Evolutionary conservation across 805 yeast species (phyloP).

Genomic region (Cyberlindnera xylosilytica): DNA sequence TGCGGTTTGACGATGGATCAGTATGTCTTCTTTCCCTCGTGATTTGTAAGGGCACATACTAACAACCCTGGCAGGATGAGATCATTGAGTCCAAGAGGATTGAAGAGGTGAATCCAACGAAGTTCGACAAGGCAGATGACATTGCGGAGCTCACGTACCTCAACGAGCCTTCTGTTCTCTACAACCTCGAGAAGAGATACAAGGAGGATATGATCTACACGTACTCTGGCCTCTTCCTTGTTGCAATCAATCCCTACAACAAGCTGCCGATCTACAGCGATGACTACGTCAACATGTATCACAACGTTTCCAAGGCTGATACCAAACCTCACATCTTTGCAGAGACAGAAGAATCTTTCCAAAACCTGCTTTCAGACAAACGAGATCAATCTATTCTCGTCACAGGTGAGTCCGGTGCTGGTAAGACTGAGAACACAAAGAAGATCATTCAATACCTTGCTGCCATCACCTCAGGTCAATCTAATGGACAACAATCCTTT

Average conservation of each 20-base stretch:
- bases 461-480: slow-evolving; percentile 52
- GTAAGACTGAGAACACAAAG: slow-evolving; percentile 96
- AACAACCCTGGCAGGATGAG: slow-evolving; percentile 21
- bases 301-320: slow-evolving; percentile 41
- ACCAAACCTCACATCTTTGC: slow-evolving; percentile 88
- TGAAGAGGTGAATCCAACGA: slow-evolving; percentile 80
- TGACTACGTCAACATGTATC: slow-evolving; percentile 55
- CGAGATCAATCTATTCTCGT: slow-evolving; percentile 88
- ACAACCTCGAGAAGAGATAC: slow-evolving; percentile 78
- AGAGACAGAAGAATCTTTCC: slow-evolving; percentile 80
- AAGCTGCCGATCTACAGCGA: slow-evolving; percentile 66
- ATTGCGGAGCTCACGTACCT: slow-evolving; percentile 94
- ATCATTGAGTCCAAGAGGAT: slow-evolving; percentile 42
- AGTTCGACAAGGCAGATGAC: slow-evolving; percentile 87
- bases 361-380: slow-evolving; percentile 62
- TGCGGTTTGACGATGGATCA: slow-evolving; percentile 38
- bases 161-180: slow-evolving; percentile 93
- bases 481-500: slow-evolving; percentile 38
- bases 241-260: slow-evolving; percentile 92
- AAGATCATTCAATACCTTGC: slow-evolving; percentile 90
- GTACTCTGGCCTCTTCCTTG: slow-evolving; percentile 91
- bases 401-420: slow-evolving; percentile 99
- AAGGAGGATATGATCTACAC: slow-evolving; percentile 80
- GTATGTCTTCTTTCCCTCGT: neutral
- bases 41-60: slow-evolving; percentile 1